Base-by-base conservation (phyloP, 306 rosid species). In the Lupinus albus region DNA sequence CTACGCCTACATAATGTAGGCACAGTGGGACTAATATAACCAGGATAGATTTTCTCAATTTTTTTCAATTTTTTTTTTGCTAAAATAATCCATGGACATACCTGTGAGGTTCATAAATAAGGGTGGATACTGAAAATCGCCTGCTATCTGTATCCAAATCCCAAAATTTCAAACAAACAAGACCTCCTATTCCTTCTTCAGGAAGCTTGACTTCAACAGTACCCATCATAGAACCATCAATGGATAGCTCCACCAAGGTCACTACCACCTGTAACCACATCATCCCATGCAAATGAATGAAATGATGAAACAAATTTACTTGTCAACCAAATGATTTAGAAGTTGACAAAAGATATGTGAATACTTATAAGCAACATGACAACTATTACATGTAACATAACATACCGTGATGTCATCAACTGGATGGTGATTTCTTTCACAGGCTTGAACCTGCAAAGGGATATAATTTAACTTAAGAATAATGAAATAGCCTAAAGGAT, bases 371-470 rank as follows among this genome's bases (percentile, higher is more conserved):
- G 45, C 64, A 49, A 49, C 41, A 60, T 18, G 44, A 3, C 18
- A 58, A 35, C 11, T 70, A 59, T 49, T 39, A 53, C 14, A 70
- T 52, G 76, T 13, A 18, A 75, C 58, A 74, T 73, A 49, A 78
- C 95, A 48, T 90, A 94, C 99, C 71, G 85, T 86, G 80, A 94
- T 66, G 61, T 90, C 97, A 77, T 94, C 99, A 41, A 84, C 91
- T 72, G 99, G 95, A 77, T 94, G 97, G 78, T 94, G 91, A 54
- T 86, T 94, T 84, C 99, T 90, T 83, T 94, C 99, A 84, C 88
- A 86, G 53, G 90, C 89, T 86, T 88, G 99, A 80, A 90, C 86
- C 99, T 88, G 85, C 70, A 67, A 45, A 61, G 7, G 15, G 53
- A 25, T 41, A 62, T 39, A 52, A 39, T 42, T 46, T 12, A 11